phyloP scores from a whole-genome alignment of 441 rosid species.

The Erodium moschatum region DNA sequence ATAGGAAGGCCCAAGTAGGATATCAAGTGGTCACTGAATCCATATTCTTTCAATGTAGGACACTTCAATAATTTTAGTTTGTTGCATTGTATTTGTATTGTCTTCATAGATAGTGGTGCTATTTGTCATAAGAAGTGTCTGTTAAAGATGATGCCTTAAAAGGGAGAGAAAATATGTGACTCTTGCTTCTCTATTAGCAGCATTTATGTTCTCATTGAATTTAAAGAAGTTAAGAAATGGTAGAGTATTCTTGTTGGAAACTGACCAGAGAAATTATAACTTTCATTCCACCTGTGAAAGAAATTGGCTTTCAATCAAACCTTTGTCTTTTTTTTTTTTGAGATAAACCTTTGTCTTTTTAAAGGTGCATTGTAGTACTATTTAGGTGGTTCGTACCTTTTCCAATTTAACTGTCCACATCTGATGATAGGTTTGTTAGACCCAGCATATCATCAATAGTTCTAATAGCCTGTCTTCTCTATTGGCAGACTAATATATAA shows the following conservation, averaged over 20 bases:
- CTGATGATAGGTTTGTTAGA: not conserved
- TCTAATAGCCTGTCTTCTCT: not conserved
- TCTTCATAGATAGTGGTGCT: not conserved
- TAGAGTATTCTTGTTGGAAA: not conserved
- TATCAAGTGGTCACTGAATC: no score
- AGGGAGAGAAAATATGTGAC: not conserved
- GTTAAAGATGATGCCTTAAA: not conserved
- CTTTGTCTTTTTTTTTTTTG: no score
- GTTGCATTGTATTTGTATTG: not conserved
- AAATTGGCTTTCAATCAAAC: not conserved
- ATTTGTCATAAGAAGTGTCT: conserved; percentile 1
- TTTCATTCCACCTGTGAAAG: not conserved
- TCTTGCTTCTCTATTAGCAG: not conserved
- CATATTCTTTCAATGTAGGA: no score
- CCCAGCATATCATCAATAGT: not conserved
- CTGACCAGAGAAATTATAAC: not conserved
- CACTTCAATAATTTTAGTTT: no score
- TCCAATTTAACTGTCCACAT: not conserved
- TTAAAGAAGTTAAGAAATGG: not conserved
- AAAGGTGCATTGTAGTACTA: not conserved
- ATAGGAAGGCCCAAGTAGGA: not conserved
- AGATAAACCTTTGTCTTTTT: not conserved
- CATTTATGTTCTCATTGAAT: not conserved
- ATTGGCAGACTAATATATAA: not conserved
- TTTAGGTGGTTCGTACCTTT: not conserved